Evolutionary conservation across 768 basidiomycete species (phyloP), one percentile per base, ranked within the genome.

Genomic region (Rossbeevera mucosa): DNA sequence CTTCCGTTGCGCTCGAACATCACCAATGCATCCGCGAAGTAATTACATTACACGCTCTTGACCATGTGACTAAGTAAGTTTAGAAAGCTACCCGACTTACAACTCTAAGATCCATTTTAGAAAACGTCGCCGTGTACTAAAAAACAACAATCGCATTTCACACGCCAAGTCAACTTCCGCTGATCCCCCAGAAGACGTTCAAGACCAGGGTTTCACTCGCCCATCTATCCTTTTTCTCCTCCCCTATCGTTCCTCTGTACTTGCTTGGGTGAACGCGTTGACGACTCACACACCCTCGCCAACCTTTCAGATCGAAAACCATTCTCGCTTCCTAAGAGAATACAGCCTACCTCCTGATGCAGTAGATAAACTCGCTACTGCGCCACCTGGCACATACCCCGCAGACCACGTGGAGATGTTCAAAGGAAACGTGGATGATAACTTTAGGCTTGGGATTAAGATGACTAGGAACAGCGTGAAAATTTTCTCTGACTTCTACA

Each of bases 131-230:
- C 80, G 82, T 8, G 79, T 99, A 29, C 75, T 97, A 2, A 94
- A 94, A 69, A 97, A 94, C 69, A 98, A 97, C 62, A 92, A 95
- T 57, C 88, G 88, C 36, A 76, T 97, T n/a, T 77, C 88, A 0
- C 80, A 85, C 57, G 82, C 84, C 9, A 70, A 78, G 9, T 86
- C 89, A 67, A 66, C 77, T 14, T 74, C 77, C 46, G 70, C 72
- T 7, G 74, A 81, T 21, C 76, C 80, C 2, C 84, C 85, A 2
- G 82, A 86, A 69, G 83, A 91, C 54, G 79, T 90, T 13, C 91
- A 91, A 71, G 96, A 99, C 64, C 96, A 98, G 77, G 95, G 95
- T 24, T 98, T 97, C 72, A 96, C 94, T 7, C 88, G 96, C 5
- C 95, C 96, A 9, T 94, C 95, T 18, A 76, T 95, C 25, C 88